Base-by-base conservation (phyloP, 1,284 basidiomycete genomes). In the Marasmius tenuissimus region DNA sequence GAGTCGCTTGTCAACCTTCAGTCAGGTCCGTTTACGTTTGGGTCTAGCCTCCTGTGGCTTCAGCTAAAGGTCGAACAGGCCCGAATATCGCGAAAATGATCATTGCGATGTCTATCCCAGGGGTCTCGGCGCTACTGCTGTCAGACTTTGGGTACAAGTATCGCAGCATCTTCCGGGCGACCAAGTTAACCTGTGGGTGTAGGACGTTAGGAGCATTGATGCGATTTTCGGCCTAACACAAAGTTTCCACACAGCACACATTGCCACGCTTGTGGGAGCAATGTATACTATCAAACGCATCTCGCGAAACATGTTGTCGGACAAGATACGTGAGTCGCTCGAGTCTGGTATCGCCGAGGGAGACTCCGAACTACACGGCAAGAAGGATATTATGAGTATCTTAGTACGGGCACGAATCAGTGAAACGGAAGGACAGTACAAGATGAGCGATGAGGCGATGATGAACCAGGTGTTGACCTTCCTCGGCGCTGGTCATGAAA, bases 391-490 rank as follows among this genome's bases (percentile, higher is more conserved):
- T 51, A 83, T 83, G 81, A 78, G 75, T 56, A 65, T 83, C 27
- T 71, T 84, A 2, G 78, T 83, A 5, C 75, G 79, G 20, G 78
- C 80, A 70, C 73, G 37, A 72, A 76, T 33, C 53, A 70, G 50
- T 67, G 68, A 35, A 65, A 52, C 37, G 18, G 58, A 51, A n/a
- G 35, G 40, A 33, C 40, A 39, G 59, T 61, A 61, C 33, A 61
- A 50, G 33, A 80, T 83, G 78, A 79, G 73, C 50, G 79, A 83
- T 63, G 65, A 72, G 47, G 78, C 76, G 16, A 80, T 82, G 76
- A 79, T 82, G 69, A 78, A 82, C 58, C 81, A 83, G 73, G 79
- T 83, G 80, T 66, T 83, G 48, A 83, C 81, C 6, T 83, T 84
- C 70, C 70, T 83, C 4, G 80, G 78, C 4, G 82, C 82, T 22